phyloP scores from a whole-genome alignment of 2,329 filamentous ascomycete genomes.

The Hypoxylon sp. region DNA sequence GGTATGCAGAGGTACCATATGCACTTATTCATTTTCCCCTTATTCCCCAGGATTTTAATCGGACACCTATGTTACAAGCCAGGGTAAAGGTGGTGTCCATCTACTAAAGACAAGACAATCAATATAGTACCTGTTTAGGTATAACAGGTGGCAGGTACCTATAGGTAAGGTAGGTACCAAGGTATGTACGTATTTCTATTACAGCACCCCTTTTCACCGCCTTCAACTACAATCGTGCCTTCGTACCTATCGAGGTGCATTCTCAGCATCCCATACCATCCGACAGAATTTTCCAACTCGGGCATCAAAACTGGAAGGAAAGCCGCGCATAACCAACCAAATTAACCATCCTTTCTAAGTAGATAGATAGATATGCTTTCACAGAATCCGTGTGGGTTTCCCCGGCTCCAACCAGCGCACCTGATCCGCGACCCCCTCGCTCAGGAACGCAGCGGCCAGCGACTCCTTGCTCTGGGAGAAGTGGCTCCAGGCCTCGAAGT shows the following conservation, averaged over 20 bases:
- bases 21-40: neutral
- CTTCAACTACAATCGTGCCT: neutral
- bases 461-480: slow-evolving; percentile 55
- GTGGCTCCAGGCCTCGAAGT: slow-evolving; percentile 61
- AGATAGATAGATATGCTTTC: too few species aligned
- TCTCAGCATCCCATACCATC: neutral
- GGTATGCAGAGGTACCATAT: neutral
- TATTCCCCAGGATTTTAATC: neutral
- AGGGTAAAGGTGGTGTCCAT: neutral
- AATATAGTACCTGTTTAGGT: too few species aligned
- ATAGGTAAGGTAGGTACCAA: neutral
- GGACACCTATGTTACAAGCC: neutral
- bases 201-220: neutral
- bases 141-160: neutral
- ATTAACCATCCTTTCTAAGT: neutral
- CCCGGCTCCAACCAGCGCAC: slow-evolving; percentile 54
- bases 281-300: neutral
- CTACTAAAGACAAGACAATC: neutral
- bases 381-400: slow-evolving; percentile 16
- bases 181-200: neutral
- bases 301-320: neutral
- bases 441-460: slow-evolving; percentile 51
- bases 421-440: slow-evolving; percentile 53
- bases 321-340: neutral
- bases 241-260: neutral